Evolutionary conservation across 257 asterid genomes (phyloP).

Genomic region (Phtheirospermum japonicum): DNA sequence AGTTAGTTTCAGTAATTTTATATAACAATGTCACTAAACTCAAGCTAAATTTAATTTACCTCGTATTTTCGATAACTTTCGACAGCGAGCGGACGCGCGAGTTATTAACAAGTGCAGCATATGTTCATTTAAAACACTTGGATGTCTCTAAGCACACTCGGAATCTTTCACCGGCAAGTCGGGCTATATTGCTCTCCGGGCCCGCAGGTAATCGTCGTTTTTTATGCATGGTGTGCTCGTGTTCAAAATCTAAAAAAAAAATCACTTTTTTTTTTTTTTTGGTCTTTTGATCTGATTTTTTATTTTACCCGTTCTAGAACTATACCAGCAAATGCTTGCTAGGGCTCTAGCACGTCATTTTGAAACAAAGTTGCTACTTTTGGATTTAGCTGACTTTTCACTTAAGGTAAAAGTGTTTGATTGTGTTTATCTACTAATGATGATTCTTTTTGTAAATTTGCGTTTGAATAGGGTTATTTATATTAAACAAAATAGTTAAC

Average conservation of each 20-base stretch:
- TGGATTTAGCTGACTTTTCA: constrained; percentile 77
- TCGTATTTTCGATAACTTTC: no score
- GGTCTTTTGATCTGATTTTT: constrained; percentile 2
- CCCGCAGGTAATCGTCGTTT: constrained; percentile 84
- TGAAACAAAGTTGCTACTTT: constrained; percentile 69
- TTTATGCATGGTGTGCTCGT: constrained; percentile 11
- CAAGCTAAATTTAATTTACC: no score
- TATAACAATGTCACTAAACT: no score
- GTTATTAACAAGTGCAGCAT: no score
- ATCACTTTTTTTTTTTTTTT: not conserved
- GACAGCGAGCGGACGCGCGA: no score
- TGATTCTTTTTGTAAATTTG: constrained; percentile 7
- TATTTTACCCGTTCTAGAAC: constrained; percentile 47
- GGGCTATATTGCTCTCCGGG: constrained; percentile 83
- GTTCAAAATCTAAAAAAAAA: not conserved
- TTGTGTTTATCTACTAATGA: constrained; percentile 23
- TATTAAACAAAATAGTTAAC: no score
- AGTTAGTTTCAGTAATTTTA: no score
- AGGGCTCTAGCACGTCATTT: constrained; percentile 83
- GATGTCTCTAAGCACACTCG: constrained; percentile 80
- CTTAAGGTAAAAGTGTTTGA: constrained; percentile 54
- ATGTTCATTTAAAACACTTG: constrained; percentile 66
- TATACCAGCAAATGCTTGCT: constrained; percentile 73
- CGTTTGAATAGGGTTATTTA: no score
- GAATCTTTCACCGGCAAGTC: constrained; percentile 85